Evolutionary conservation across 306 rosid genomes (phyloP), one percentile per base, ranked within the genome.

Genomic region (Aeschynomene evenia): DNA sequence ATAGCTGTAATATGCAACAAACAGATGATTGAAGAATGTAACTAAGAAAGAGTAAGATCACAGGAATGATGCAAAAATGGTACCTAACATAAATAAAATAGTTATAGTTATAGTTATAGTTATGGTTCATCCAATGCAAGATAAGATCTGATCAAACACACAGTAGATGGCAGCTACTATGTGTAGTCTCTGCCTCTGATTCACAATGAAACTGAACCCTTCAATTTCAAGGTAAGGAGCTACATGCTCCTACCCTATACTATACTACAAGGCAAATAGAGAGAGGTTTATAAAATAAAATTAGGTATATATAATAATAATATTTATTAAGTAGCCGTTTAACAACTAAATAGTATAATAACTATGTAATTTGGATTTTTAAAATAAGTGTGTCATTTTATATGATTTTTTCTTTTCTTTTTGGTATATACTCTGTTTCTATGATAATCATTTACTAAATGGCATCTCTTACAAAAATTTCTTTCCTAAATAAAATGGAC

Each of bases 401-500:
- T 5, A 61, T 61, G 33, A 18, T 34, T 57, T 11, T 37, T 10
- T 12, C 2, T 11, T 40, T 14, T 37, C 9, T 37, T 9, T 37
- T 3, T 37, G n/a, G n/a, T n/a, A n/a, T n/a, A 2, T 12, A 40
- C 9, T 16, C 40, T 14, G 31, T 4, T 4, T 29, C 3, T 48
- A 31, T 29, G 51, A 52, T 2, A 14, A 68, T 9, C n/a, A n/a
- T n/a, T n/a, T 54, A 42, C 29, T 56, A 23, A 12, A 57, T 43
- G 29, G 26, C 26, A 39, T 39, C 22, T 23, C 58, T 29, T 19
- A 46, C 20, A 48, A 21, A 33, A 33, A 29, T 58, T 58, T 18
- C n/a, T n/a, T 31, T 31, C 37, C 15, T 58, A 12, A 42, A 45
- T 10, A 33, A 66, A 74, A 31, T 65, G 2, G 49, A 68, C 75